These are phyloP conservation scores for Stagonosporopsis vannaccii DNA, from an alignment of 2,329 filamentous ascomycete species.

Conservation along the genomic window DNA sequence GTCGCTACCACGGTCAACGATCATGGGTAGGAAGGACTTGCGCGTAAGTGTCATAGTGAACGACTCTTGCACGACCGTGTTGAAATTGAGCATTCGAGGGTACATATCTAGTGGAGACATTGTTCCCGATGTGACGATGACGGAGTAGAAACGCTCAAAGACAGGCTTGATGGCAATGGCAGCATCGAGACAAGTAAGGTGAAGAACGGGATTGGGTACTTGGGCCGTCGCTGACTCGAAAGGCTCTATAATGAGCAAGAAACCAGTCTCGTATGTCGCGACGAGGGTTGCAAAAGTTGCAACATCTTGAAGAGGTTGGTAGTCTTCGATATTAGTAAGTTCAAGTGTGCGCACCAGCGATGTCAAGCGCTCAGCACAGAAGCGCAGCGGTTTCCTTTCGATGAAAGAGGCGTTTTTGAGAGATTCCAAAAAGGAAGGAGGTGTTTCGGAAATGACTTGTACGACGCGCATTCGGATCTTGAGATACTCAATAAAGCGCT, in stretches of 20 bases:
- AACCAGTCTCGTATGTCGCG: slow-evolving; percentile 96
- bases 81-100: slow-evolving; percentile 96
- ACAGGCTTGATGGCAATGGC: slow-evolving; percentile 98
- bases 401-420: slow-evolving; percentile 97
- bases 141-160: slow-evolving; percentile 95
- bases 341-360: slow-evolving; percentile 94
- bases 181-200: slow-evolving; percentile 95
- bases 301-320: slow-evolving; percentile 94
- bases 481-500: slow-evolving; percentile 96
- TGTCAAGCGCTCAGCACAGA: slow-evolving; percentile 93
- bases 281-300: slow-evolving; percentile 96
- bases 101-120: slow-evolving; percentile 99
- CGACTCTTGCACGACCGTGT: slow-evolving; percentile 92
- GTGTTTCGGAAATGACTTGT: slow-evolving; percentile 96
- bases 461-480: slow-evolving; percentile 98
- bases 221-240: slow-evolving; percentile 95
- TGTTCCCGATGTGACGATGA: slow-evolving; percentile 97
- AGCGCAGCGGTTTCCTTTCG: slow-evolving; percentile 91
- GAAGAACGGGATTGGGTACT: slow-evolving; percentile 94
- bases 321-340: slow-evolving; percentile 97
- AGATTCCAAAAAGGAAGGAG: slow-evolving; percentile 90
- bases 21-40: slow-evolving; percentile 96
- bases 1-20: slow-evolving; percentile 93
- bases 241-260: slow-evolving; percentile 94
- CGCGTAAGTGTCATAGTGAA: slow-evolving; percentile 96